Evolutionary conservation across 1,284 basidiomycete genomes (phyloP).

Genomic region (Puccinia hordei): DNA sequence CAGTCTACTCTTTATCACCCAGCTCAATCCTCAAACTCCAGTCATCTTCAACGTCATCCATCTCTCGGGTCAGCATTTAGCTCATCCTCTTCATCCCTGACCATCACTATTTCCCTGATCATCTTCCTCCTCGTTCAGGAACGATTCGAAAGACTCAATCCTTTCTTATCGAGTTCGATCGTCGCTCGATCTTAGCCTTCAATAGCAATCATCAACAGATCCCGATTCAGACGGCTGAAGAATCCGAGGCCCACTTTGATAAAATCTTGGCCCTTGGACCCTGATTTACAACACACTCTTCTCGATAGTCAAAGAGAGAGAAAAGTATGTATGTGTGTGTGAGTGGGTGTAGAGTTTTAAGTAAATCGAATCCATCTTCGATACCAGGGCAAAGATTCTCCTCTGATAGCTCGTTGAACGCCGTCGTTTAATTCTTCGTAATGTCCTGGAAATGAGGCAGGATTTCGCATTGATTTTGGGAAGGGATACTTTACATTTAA

Average conservation of each 20-base stretch:
- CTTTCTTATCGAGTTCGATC: constrained; percentile 28
- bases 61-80: constrained; percentile 10
- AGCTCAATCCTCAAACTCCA: background rate
- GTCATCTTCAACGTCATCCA: constrained; percentile 32
- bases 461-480: constrained; percentile 1
- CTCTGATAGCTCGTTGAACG: constrained; percentile 28
- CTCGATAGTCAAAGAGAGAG: too few species aligned
- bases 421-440: constrained; percentile 40
- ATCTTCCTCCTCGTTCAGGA: background rate
- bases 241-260: background rate
- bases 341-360: too few species aligned
- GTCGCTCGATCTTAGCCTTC: background rate
- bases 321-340: too few species aligned
- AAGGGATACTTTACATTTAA: constrained; percentile 22
- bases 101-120: background rate
- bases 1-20: constrained; percentile 12
- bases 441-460: constrained; percentile 33
- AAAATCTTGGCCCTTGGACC: background rate
- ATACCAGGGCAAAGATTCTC: constrained; percentile 46
- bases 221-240: background rate
- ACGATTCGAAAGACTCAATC: constrained; percentile 32
- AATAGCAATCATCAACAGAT: background rate
- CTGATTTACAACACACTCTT: too few species aligned
- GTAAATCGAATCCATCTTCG: constrained; percentile 37
- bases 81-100: background rate